Percentiles rank a stretch among this genome's conserved stretches.
Evolutionary conservation across 2,329 filamentous ascomycete species (phyloP).

Genomic region (Dryadomyces sulphureus): DNA sequence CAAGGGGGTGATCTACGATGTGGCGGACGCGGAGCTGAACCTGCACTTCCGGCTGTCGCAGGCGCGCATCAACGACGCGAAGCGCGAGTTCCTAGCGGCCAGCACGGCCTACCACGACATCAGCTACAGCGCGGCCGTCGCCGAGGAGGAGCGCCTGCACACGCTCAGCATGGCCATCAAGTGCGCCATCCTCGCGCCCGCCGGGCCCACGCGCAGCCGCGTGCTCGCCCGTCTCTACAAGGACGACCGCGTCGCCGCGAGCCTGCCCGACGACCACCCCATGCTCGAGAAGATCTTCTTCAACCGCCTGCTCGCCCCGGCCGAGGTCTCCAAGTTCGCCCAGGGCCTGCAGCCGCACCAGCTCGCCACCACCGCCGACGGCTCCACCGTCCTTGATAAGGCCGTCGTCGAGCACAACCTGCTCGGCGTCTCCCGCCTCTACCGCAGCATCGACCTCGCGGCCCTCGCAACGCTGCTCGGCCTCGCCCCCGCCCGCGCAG

Average conservation of each 20-base stretch:
- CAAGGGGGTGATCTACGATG: conserved; percentile 77
- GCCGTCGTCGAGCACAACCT: conserved; percentile 95
- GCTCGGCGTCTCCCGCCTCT: conserved; percentile 66
- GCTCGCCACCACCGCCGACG: conserved; percentile 76
- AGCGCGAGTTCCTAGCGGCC: conserved; percentile 78
- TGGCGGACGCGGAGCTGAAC: conserved; percentile 57
- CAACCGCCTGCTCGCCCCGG: conserved; percentile 63
- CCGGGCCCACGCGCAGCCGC: conserved; percentile 69
- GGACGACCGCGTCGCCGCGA: conserved; percentile 62
- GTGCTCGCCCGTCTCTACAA: conserved; percentile 79
- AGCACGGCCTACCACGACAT: conserved; percentile 80
- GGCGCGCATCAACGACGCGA: conserved; percentile 83
- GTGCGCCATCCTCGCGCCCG: conserved; percentile 83
- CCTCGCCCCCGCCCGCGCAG: conserved; percentile 64
- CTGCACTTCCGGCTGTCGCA: conserved; percentile 84
- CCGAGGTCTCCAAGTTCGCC: conserved; percentile 80
- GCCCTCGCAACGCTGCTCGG: conserved; percentile 65
- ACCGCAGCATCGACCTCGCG: conserved; percentile 62
- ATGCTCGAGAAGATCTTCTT: conserved; percentile 98
- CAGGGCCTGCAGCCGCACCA: conserved; percentile 73
- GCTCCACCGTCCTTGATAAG: conserved; percentile 81
- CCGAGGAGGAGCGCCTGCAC: conserved; percentile 71
- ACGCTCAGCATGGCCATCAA: conserved; percentile 79
- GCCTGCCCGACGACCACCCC: conserved; percentile 54
- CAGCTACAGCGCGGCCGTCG: conserved; percentile 62